Conservation (phyloP, 495 filamentous ascomycete genomes). For the Lasiosphaeris hirsuta region DNA sequence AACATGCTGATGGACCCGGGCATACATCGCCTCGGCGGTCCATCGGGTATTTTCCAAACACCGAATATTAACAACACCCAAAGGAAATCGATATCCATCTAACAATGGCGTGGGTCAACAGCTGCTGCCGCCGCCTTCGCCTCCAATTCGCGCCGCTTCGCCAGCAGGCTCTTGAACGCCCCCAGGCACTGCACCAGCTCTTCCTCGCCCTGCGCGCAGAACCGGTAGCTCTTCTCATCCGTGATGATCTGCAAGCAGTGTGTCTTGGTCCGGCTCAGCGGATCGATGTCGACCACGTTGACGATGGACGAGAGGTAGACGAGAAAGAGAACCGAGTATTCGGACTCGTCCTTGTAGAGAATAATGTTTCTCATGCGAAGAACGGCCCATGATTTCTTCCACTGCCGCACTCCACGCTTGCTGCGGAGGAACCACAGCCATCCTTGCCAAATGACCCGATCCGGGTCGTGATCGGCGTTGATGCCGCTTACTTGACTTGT, state of each 20-base stretch:
- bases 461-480: slow-evolving; percentile 50
- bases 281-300: slow-evolving; percentile 89
- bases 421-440: slow-evolving; percentile 83
- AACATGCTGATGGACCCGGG: slow-evolving; percentile 5
- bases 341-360: slow-evolving; percentile 88
- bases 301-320: slow-evolving; percentile 76
- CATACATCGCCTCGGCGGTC: background rate
- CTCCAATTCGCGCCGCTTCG: slow-evolving; percentile 59
- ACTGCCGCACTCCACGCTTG: slow-evolving; percentile 83
- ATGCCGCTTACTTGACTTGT: slow-evolving; percentile 55
- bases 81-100: background rate
- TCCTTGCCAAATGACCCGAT: slow-evolving; percentile 86
- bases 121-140: slow-evolving; percentile 33
- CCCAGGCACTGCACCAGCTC: slow-evolving; percentile 79
- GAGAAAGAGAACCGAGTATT: slow-evolving; percentile 84
- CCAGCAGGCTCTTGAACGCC: slow-evolving; percentile 82
- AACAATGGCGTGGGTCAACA: background rate
- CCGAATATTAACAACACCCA: background rate
- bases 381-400: slow-evolving; percentile 93
- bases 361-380: slow-evolving; percentile 82
- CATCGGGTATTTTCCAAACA: slow-evolving; percentile 11
- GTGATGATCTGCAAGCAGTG: slow-evolving; percentile 92
- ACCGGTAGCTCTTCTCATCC: slow-evolving; percentile 87
- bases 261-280: slow-evolving; percentile 75
- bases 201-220: slow-evolving; percentile 81